These are phyloP conservation scores for Saturnispora kantuleensis DNA, from an alignment of 805 yeast genomes.

Conservation along the genomic window DNA sequence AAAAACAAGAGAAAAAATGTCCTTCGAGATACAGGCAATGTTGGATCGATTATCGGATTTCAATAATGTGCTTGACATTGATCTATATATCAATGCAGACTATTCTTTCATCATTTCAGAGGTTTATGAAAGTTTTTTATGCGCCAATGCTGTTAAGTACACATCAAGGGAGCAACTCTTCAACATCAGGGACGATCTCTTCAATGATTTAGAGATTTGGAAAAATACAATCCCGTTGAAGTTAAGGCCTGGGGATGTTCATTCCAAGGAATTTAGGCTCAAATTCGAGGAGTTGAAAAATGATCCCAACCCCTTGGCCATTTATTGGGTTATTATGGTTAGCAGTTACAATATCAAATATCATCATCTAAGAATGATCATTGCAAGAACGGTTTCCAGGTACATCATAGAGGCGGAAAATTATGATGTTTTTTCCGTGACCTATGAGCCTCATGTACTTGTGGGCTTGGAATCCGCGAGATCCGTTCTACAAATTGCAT, in stretches of 20 bases:
- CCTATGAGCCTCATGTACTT: not conserved
- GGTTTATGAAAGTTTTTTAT: slow-evolving; percentile 20
- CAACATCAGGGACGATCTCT: slow-evolving; percentile 9
- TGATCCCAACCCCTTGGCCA: slow-evolving; percentile 3
- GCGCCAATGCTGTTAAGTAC: slow-evolving; percentile 21
- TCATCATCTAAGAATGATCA: slow-evolving; percentile 20
- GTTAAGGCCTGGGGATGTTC: slow-evolving; percentile 16
- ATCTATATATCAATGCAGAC: slow-evolving; percentile 16
- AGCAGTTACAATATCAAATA: slow-evolving; percentile 19
- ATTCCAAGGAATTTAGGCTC: slow-evolving; percentile 8
- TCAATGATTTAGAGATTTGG: slow-evolving; percentile 24
- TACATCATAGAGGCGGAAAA: not conserved
- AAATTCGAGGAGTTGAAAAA: slow-evolving; percentile 6
- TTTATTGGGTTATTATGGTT: slow-evolving; percentile 9
- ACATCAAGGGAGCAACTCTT: slow-evolving; percentile 14
- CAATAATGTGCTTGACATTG: slow-evolving; percentile 3
- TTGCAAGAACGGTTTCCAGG: slow-evolving; percentile 17
- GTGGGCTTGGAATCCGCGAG: slow-evolving; percentile 17
- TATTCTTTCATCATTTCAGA: slow-evolving; percentile 20
- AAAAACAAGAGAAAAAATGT: slow-evolving; percentile 6
- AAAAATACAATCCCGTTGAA: slow-evolving; percentile 19
- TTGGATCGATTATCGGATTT: slow-evolving; percentile 7
- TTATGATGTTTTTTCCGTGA: not conserved
- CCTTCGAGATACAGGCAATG: slow-evolving; percentile 6
- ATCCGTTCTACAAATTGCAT: slow-evolving; percentile 16